These are phyloP conservation scores for Dioscorea cayenensis DNA, from an alignment of 116 monocot genomes.

Conservation along the genomic window DNA sequence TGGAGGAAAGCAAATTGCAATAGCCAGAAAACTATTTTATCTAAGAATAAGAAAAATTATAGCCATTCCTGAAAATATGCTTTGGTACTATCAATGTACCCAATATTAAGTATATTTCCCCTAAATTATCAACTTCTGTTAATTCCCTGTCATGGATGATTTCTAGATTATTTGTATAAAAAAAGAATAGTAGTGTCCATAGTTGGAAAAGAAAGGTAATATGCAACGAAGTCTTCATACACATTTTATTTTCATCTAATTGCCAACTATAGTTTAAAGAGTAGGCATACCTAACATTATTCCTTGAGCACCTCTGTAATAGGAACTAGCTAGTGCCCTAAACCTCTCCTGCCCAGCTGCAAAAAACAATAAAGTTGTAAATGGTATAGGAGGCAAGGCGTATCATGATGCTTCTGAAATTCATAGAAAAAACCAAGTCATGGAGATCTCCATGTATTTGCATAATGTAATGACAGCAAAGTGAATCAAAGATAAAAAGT, in stretches of 20 bases:
- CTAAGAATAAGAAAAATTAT: too few species aligned
- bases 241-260: neutral
- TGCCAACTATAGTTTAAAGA: neutral
- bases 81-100: too few species aligned
- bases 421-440: neutral
- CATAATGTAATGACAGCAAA: neutral
- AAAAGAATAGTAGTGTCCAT: neutral
- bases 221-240: neutral
- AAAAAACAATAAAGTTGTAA: constrained; percentile 1
- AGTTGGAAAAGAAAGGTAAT: neutral
- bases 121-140: too few species aligned
- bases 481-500: neutral
- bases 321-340: constrained; percentile 48
- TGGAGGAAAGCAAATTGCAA: constrained; percentile 4
- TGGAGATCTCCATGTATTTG: neutral
- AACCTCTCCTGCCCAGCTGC: constrained; percentile 73
- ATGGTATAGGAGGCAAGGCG: neutral
- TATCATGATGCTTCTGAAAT: neutral
- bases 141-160: too few species aligned
- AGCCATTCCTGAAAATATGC: too few species aligned
- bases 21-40: too few species aligned
- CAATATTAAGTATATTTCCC: too few species aligned
- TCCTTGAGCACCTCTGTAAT: constrained; percentile 64
- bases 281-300: constrained; percentile 48
- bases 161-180: neutral